These are phyloP conservation scores for Hanseniaspora meyeri DNA, from an alignment of 805 yeast genomes.

Conservation along the genomic window DNA sequence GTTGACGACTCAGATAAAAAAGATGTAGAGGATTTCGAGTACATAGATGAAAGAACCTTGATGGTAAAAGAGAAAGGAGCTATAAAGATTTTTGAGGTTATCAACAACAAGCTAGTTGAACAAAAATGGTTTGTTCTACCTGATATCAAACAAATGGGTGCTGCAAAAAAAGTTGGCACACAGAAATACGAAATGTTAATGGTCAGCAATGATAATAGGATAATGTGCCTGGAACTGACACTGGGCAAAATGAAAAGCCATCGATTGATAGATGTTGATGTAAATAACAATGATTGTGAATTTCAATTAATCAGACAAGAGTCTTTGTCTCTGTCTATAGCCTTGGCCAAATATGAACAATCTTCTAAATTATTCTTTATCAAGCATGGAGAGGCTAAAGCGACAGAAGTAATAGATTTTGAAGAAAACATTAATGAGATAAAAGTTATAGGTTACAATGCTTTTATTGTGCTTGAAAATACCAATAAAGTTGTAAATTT, in stretches of 20 bases:
- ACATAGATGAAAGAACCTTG: neutral
- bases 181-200: neutral
- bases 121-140: neutral
- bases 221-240: neutral
- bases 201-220: neutral
- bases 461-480: neutral
- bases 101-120: neutral
- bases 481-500: neutral
- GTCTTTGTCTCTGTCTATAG: neutral
- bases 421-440: neutral
- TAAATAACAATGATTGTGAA: neutral
- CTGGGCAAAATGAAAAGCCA: neutral
- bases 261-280: neutral
- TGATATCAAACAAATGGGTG: neutral
- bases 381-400: neutral
- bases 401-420: neutral
- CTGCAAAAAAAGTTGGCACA: neutral
- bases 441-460: neutral
- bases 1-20: conserved; percentile 2
- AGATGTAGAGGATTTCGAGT: neutral
- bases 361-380: neutral
- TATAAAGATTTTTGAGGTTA: neutral
- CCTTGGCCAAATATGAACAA: neutral
- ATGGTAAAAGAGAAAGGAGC: neutral
- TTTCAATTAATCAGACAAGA: neutral